Evolutionary conservation across 108 stramenopile species (phyloP), one percentile per base, ranked within the genome.

Genomic region (Cyclostephanos tholiformis): DNA sequence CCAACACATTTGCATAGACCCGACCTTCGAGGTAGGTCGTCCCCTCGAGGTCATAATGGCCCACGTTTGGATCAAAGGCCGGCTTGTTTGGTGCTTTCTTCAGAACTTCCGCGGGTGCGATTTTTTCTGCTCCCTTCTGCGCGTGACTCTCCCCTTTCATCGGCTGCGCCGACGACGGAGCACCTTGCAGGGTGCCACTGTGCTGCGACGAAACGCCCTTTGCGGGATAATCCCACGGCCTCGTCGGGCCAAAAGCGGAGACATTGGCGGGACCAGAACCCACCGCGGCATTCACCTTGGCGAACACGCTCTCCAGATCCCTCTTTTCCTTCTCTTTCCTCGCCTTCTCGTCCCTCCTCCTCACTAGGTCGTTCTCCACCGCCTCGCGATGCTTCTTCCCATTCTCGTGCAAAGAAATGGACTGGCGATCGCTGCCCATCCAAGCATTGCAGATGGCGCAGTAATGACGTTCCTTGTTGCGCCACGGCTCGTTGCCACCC

Each of bases 341-440:
- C 39, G 51, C 30, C 72, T 88, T 86, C 14, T 88, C 85, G 4
- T 74, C 55, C 55, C 90, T 80, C 65, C 83, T 72, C 68, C 83
- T 52, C 49, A 79, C 64, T 67, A 92, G 52, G 43, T 75, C 67
- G 32, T 77, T 66, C 62, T 89, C 87, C 36, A 90, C 82, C 36
- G 84, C 83, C 75, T 95, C 89, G 39, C 74, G 53, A 66, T 95
- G 94, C 67, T 91, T 95, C 75, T 87, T 89, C 4, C 94, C 94
- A 71, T 95, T 91, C 63, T 95, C 91, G 80, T 95, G 94, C 22
- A 88, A 62, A 23, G 84, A 46, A 53, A 93, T 95, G 32, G 90
- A 89, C 41, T 87, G 88, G 2, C 91, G 89, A 72, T 95, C 91
- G 53, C 71, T 77, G 16, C 85, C 89, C 90, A 91, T 93, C 94